A percentile compares a stretch with the other conserved stretches of the same genome.
Evolutionary conservation across 257 asterid genomes (phyloP).

Genomic region (Lycium barbarum): DNA sequence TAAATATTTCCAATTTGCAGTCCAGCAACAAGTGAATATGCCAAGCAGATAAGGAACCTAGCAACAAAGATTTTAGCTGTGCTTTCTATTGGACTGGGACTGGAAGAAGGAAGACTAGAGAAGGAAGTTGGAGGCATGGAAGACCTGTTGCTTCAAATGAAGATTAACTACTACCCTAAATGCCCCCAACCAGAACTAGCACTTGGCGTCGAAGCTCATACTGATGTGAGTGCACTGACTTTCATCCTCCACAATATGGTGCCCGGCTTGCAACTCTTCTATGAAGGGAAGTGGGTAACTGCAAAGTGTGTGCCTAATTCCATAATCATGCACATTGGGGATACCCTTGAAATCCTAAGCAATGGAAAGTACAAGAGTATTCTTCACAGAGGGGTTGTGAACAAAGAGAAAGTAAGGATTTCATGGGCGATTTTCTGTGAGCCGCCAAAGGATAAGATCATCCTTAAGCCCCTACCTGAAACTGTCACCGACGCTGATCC

Average conservation of each 20-base stretch:
- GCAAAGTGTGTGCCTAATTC: constrained; percentile 91
- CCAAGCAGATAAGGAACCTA: constrained; percentile 61
- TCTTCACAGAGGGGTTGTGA: constrained; percentile 83
- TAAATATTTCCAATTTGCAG: constrained; percentile 40
- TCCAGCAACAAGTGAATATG: constrained; percentile 67
- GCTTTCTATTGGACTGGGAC: constrained; percentile 71
- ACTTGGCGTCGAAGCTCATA: constrained; percentile 92
- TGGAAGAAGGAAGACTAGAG: constrained; percentile 70
- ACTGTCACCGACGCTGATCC: constrained; percentile 66
- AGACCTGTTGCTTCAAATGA: constrained; percentile 74
- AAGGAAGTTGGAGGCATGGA: constrained; percentile 84
- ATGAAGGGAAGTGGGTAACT: constrained; percentile 78
- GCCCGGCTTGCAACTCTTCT: constrained; percentile 84
- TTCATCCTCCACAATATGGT: constrained; percentile 98
- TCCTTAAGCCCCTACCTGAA: constrained; percentile 77
- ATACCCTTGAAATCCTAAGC: constrained; percentile 83
- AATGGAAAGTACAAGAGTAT: constrained; percentile 86
- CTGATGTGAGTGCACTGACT: constrained; percentile 85
- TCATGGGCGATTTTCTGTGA: constrained; percentile 94
- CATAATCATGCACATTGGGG: constrained; percentile 88
- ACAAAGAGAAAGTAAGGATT: constrained; percentile 77
- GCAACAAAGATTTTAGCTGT: constrained; percentile 64
- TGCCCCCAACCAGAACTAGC: constrained; percentile 98
- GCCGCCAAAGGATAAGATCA: constrained; percentile 80
- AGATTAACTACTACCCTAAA: constrained; percentile 89